Evolutionary conservation across 169 alveolate species (phyloP).

Genomic region (Plasmodium yoelii): DNA sequence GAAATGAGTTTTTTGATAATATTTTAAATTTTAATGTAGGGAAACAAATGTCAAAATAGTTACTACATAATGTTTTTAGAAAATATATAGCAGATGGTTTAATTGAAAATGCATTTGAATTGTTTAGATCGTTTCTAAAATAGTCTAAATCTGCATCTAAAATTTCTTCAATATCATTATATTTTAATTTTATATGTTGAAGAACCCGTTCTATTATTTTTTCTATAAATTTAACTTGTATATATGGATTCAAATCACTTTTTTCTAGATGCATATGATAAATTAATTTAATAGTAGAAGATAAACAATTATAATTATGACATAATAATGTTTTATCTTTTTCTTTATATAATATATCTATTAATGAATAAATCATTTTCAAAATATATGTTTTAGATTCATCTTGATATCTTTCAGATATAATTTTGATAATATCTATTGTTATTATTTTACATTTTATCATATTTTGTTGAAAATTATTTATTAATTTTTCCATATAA

Average conservation of each 20-base stretch:
- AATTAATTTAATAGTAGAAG: constrained; percentile 49
- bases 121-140: constrained; percentile 46
- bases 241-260: constrained; percentile 45
- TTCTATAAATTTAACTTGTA: constrained; percentile 25
- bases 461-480: constrained; percentile 13
- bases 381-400: constrained; percentile 54
- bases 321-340: constrained; percentile 20
- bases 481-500: background rate
- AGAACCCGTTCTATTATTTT: constrained; percentile 55
- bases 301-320: constrained; percentile 60
- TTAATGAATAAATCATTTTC: constrained; percentile 17
- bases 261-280: constrained; percentile 54
- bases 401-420: constrained; percentile 49
- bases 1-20: constrained; percentile 19
- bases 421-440: constrained; percentile 30
- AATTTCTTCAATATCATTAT: constrained; percentile 49
- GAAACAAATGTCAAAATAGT: constrained; percentile 36
- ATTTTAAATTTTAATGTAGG: constrained; percentile 28
- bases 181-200: constrained; percentile 30
- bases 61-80: constrained; percentile 48
- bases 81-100: constrained; percentile 36
- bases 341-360: constrained; percentile 35
- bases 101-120: constrained; percentile 45
- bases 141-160: constrained; percentile 65
- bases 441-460: constrained; percentile 43